These are phyloP conservation scores for Suhomyces prunicola DNA, from an alignment of 805 yeast genomes.

Conservation along the genomic window DNA sequence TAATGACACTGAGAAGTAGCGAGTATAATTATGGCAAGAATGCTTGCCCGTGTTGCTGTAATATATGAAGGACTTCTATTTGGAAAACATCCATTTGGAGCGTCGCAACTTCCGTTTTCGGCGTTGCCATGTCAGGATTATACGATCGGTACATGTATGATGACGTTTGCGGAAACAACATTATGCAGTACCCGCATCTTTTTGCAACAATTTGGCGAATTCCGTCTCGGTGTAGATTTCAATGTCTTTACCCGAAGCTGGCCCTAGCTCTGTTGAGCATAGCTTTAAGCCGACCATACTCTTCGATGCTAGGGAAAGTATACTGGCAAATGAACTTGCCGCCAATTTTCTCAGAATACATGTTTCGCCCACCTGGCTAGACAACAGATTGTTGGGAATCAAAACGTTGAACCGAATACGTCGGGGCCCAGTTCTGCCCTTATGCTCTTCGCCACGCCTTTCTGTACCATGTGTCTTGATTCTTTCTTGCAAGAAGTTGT, in stretches of 20 bases:
- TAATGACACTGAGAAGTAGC: neutral
- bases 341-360: slow-evolving; percentile 21
- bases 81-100: neutral
- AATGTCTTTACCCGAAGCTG: neutral
- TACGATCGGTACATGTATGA: neutral
- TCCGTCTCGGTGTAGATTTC: neutral
- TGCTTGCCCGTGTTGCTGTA: neutral
- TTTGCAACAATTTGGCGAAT: neutral
- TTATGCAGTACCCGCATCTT: neutral
- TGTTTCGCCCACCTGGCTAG: slow-evolving; percentile 1
- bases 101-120: neutral
- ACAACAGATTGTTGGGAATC: slow-evolving; percentile 11
- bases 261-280: neutral
- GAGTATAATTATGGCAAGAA: neutral
- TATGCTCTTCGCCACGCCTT: neutral
- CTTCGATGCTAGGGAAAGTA: slow-evolving; percentile 24
- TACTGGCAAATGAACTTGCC: slow-evolving; percentile 25
- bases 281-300: slow-evolving; percentile 6
- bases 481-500: slow-evolving; percentile 8
- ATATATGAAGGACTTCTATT: neutral
- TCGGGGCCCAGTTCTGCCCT: neutral
- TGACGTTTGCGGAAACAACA: neutral
- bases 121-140: neutral
- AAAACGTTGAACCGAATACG: slow-evolving; percentile 11
- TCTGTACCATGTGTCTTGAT: neutral